These are phyloP conservation scores for Paecilomyces sp. DNA, from an alignment of 2,329 filamentous ascomycete genomes.

Conservation along the genomic window DNA sequence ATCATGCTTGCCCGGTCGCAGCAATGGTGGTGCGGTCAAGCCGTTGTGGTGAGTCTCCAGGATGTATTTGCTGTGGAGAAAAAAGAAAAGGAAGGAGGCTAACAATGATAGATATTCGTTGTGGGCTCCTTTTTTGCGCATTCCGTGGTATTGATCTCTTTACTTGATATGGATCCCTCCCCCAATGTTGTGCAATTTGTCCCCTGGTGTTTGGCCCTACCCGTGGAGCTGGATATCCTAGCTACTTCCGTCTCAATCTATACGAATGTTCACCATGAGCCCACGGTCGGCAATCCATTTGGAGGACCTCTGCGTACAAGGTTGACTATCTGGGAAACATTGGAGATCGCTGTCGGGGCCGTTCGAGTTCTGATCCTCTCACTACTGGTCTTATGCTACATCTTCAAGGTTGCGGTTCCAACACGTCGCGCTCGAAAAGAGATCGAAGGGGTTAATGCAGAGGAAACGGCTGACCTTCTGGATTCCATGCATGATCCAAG, in stretches of 20 bases:
- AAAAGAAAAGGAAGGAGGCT: no score
- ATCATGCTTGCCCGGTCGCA: conserved; percentile 59
- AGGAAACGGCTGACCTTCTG: conserved; percentile 36
- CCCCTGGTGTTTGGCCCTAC: conserved; percentile 68
- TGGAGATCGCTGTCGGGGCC: conserved; percentile 50
- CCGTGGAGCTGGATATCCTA: conserved; percentile 67
- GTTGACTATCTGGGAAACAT: conserved; percentile 37
- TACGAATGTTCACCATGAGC: conserved; percentile 58
- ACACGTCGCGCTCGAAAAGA: conserved; percentile 28
- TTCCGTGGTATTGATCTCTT: conserved; percentile 74
- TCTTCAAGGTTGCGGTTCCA: conserved; percentile 41
- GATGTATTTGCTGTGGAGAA: neutral
- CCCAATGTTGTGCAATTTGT: conserved; percentile 73
- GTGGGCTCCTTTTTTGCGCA: conserved; percentile 81
- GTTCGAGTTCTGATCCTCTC: conserved; percentile 63
- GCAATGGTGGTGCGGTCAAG: conserved; percentile 77
- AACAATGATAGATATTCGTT: conserved; percentile 63
- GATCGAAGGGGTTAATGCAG: conserved; percentile 4
- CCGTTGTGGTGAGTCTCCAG: conserved; percentile 58
- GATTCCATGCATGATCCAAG: conserved; percentile 9
- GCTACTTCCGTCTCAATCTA: conserved; percentile 63
- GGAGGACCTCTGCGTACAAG: conserved; percentile 34
- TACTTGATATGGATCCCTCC: conserved; percentile 74
- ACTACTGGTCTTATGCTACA: conserved; percentile 55
- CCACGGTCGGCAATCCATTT: conserved; percentile 43